A percentile compares a stretch with the other conserved stretches of the same genome.
Conservation (phyloP, 2,329 filamentous ascomycete species). For the Talaromyces islandicus region DNA sequence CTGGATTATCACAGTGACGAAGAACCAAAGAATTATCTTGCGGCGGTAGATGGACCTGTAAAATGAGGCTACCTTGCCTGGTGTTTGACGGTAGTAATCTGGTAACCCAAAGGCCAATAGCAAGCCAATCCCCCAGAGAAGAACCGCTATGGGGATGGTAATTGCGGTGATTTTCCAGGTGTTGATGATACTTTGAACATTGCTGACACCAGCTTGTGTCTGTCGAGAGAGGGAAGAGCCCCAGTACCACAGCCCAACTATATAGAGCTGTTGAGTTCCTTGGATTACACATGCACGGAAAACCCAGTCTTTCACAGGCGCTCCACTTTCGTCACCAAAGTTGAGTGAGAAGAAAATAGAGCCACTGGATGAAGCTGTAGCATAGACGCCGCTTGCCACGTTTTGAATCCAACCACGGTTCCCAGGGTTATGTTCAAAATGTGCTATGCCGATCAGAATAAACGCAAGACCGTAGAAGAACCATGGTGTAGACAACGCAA, state of each 20-base stretch:
- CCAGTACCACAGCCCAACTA: conserved; percentile 63
- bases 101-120: conserved; percentile 58
- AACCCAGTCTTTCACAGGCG: conserved; percentile 60
- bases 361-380: conserved; percentile 57
- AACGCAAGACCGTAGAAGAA: conserved; percentile 59
- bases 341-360: conserved; percentile 63
- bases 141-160: conserved; percentile 51
- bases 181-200: conserved; percentile 33
- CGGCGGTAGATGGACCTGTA: conserved; percentile 57
- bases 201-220: conserved; percentile 36
- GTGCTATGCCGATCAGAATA: conserved; percentile 57
- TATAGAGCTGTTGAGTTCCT: conserved; percentile 61
- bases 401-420: conserved; percentile 53
- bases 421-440: conserved; percentile 40
- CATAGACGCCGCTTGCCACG: conserved; percentile 56
- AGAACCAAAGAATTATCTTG: conserved; percentile 63
- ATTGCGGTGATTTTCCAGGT: conserved; percentile 48
- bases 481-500: conserved; percentile 56
- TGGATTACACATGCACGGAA: conserved; percentile 61
- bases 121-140: conserved; percentile 53
- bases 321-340: conserved; percentile 59
- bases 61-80: conserved; percentile 60
- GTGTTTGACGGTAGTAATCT: conserved; percentile 60
- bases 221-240: conserved; percentile 34
- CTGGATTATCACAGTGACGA: conserved; percentile 57